These are phyloP conservation scores for Sarocladium brachiariae DNA, from an alignment of 2,329 filamentous ascomycete species.

Conservation along the genomic window DNA sequence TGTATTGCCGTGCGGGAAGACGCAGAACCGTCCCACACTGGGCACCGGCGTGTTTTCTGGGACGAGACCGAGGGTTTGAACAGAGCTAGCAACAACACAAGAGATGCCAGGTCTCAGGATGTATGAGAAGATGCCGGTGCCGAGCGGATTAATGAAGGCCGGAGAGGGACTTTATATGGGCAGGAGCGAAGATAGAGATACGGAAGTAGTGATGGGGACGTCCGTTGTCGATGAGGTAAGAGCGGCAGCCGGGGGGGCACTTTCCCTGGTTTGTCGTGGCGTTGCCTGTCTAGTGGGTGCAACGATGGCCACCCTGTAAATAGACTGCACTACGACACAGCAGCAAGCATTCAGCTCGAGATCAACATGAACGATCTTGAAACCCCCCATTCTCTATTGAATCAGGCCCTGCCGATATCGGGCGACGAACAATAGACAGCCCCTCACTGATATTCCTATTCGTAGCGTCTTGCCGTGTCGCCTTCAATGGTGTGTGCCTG, in stretches of 20 bases:
- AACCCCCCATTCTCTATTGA: background rate
- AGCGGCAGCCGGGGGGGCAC: background rate
- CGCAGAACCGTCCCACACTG: background rate
- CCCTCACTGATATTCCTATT: conserved; percentile 1
- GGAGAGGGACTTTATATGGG: background rate
- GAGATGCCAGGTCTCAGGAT: background rate
- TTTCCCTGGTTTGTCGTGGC: background rate
- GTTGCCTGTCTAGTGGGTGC: background rate
- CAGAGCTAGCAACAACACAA: background rate
- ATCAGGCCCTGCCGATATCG: background rate
- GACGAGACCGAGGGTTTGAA: background rate
- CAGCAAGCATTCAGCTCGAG: background rate
- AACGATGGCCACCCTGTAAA: background rate
- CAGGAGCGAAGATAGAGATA: background rate
- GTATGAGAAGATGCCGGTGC: background rate
- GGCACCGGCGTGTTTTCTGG: background rate
- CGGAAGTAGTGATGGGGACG: background rate
- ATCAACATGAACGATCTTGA: background rate
- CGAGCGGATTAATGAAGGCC: background rate
- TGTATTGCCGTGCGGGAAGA: background rate
- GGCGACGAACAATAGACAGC: background rate
- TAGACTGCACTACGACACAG: background rate
- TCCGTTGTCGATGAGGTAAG: conserved; percentile 7
- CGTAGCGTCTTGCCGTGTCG: background rate
- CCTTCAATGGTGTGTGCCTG: no score